phyloP scores from a whole-genome alignment of 78 protist species.

The Dictyostelium intermedium region DNA sequence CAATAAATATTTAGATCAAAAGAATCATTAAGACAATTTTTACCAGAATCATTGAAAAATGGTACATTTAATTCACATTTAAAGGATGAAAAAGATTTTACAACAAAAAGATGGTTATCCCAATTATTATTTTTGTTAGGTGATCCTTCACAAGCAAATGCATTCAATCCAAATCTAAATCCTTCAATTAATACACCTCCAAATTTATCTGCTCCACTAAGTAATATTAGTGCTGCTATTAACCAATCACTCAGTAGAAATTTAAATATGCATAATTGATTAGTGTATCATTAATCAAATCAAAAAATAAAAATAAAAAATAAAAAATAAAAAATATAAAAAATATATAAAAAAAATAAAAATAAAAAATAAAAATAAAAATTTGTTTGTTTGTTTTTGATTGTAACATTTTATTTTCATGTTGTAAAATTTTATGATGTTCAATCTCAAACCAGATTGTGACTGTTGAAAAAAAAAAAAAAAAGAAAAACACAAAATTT shows the following conservation, averaged over 20 bases:
- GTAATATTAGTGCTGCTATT: constrained; percentile 66
- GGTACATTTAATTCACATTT: constrained; percentile 75
- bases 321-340: neutral
- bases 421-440: too few species aligned
- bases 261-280: constrained; percentile 5
- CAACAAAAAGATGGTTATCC: constrained; percentile 76
- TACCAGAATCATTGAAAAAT: constrained; percentile 70
- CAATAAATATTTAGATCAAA: constrained; percentile 40
- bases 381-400: too few species aligned
- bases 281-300: neutral
- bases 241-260: constrained; percentile 69
- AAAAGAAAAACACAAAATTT: too few species aligned
- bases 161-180: constrained; percentile 56
- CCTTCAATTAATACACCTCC: constrained; percentile 72
- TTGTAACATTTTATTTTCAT: too few species aligned
- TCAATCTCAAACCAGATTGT: too few species aligned
- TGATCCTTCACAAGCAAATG: constrained; percentile 41
- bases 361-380: neutral
- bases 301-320: neutral
- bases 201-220: constrained; percentile 21
- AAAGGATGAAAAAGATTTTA: constrained; percentile 77
- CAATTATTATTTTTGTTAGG: constrained; percentile 62
- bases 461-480: too few species aligned
- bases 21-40: constrained; percentile 62
- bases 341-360: neutral